Base-by-base conservation (phyloP, 352 stramenopile species). In the Phytophthora palmivora region DNA sequence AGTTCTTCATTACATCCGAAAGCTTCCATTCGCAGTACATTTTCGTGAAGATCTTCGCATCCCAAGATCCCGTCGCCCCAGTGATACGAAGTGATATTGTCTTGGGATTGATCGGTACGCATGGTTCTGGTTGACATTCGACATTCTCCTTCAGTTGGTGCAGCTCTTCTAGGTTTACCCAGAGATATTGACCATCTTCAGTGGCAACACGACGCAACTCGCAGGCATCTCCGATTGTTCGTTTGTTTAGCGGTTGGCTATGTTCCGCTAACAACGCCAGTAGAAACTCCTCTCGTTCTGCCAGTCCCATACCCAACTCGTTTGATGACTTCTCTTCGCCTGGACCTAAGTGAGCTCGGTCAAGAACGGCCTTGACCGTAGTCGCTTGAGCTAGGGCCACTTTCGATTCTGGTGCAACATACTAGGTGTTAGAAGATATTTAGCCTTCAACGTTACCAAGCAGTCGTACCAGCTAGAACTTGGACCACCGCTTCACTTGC, bases 321-420 rank as follows among this genome's bases (percentile, higher is more conserved):
- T 48, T 34, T 22, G 42, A 33, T 18, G 42, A 36, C 8, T 48
- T 48, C 12, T 36, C 22, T 16, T 36, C 14, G 42, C 42, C 42
- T 48, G 22, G 22, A 18, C 5, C 12, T 6, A 51, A 5, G 8
- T 39, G 14, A 16, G 26, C 44, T 26, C 11, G 3, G 15, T 51
- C 44, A 39, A 51, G 26, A 39, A 51, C 37, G 1, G 11, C 1
- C 22, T 37, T 49, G 14, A 36, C 24, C 8, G 42, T 49, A 12
- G 12, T 22, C 2, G 42, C 21, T 14, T 18, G 1, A 44, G 6
- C n/a, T 22, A 46, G 21, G 15, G 3, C 2, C 2, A 19, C 32
- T 46, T 32, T 46, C 26, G 15, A n/a, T 32, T n/a, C 39, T 32
- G 6, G 4, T 4, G 10, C 19, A 46, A 32, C 19, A 46, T 34